Conservation (phyloP, 1,139 yeast genomes). For the Pichia sp. region DNA sequence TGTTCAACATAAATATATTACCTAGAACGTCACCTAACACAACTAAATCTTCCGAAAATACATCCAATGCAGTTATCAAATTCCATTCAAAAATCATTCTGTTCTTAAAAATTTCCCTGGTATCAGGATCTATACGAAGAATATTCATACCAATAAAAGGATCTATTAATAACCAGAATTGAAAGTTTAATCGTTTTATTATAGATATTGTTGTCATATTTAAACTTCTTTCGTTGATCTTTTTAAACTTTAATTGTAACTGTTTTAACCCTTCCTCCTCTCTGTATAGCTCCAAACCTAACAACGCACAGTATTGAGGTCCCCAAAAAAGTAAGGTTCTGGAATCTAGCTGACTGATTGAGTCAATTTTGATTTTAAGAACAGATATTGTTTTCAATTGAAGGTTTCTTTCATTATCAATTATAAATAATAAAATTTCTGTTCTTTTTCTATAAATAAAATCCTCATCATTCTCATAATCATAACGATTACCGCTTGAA, state of each 20-base stretch:
- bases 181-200: not conserved
- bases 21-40: conserved; percentile 10
- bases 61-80: conserved; percentile 7
- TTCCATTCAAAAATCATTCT: conserved; percentile 4
- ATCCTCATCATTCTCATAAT: conserved; percentile 7
- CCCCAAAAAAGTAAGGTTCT: conserved; percentile 5
- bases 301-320: not conserved
- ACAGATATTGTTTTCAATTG: conserved; percentile 6
- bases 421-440: conserved; percentile 7
- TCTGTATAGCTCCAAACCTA: conserved; percentile 4
- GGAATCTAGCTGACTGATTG: not conserved
- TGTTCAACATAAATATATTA: conserved; percentile 6
- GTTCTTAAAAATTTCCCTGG: not conserved
- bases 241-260: conserved; percentile 3
- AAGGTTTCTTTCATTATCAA: conserved; percentile 1
- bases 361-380: conserved; percentile 1
- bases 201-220: not conserved
- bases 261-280: not conserved
- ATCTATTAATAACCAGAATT: conserved; percentile 7
- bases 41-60: conserved; percentile 8
- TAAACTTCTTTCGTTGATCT: not conserved
- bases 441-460: conserved; percentile 2
- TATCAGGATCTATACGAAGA: not conserved
- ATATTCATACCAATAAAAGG: conserved; percentile 8
- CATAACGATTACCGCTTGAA: conserved; percentile 1